Percentiles rank a stretch among this genome's conserved stretches.
Evolutionary conservation across 768 basidiomycete species (phyloP).

Genomic region (Leccinum imitatum): DNA sequence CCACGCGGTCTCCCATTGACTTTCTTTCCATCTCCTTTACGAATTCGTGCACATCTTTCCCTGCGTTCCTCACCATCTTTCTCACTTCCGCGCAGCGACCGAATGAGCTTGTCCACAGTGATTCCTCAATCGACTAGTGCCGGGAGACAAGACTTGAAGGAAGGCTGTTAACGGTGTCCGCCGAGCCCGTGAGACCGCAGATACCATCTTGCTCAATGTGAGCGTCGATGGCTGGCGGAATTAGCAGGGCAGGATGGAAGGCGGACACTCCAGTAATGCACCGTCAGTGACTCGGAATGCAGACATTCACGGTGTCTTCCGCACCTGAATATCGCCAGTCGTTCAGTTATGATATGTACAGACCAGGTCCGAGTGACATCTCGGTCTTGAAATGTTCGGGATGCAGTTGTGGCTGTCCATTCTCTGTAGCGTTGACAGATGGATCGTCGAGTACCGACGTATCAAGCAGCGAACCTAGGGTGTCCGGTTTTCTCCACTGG

Average conservation of each 20-base stretch:
- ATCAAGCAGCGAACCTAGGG: conserved; percentile 49
- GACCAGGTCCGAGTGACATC: conserved; percentile 53
- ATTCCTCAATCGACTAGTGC: conserved; percentile 70
- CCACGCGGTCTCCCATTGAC: no score
- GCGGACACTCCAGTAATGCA: conserved; percentile 68
- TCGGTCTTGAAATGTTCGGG: conserved; percentile 62
- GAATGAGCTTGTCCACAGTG: conserved; percentile 58
- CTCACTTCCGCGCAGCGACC: conserved; percentile 48
- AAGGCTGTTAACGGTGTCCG: conserved; percentile 56
- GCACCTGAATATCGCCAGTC: conserved; percentile 89
- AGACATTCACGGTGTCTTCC: conserved; percentile 8
- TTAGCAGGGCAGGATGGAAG: conserved; percentile 52
- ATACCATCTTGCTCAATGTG: conserved; percentile 75
- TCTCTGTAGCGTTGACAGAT: conserved; percentile 19
- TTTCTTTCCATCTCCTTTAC: conserved; percentile 35
- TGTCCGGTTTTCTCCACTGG: conserved; percentile 75
- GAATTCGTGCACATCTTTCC: conserved; percentile 59
- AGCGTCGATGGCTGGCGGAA: conserved; percentile 48
- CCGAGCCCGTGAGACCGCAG: conserved; percentile 75
- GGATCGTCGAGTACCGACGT: conserved; percentile 47
- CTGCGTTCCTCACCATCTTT: conserved; percentile 54
- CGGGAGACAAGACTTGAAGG: conserved; percentile 54
- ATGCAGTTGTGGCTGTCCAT: not conserved
- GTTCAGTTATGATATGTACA: conserved; percentile 64
- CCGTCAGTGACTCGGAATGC: not conserved